phyloP scores from a whole-genome alignment of 2,329 filamentous ascomycete genomes.

The Curvularia lunata region DNA sequence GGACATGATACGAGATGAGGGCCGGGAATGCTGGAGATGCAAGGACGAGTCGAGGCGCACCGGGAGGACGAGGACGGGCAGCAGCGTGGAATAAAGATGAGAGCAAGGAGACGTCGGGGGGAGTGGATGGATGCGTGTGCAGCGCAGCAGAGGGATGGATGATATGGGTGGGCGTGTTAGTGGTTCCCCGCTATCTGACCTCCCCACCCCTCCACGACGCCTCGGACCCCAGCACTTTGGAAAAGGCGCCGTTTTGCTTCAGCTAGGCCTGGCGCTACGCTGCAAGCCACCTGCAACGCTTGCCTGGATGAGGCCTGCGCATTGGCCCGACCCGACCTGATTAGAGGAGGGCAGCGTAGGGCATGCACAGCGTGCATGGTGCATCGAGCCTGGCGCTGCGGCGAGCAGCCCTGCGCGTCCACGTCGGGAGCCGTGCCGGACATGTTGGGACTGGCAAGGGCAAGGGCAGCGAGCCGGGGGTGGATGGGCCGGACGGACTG shows the following conservation, averaged over 20 bases:
- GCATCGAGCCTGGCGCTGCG: conserved; percentile 7
- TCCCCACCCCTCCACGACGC: conserved; percentile 22
- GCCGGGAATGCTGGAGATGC: conserved; percentile 15
- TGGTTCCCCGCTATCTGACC: conserved; percentile 38
- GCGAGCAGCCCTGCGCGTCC: too few relatives aligned
- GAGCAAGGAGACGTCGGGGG: conserved; percentile 23
- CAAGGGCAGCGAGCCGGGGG: background rate
- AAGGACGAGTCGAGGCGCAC: conserved; percentile 19
- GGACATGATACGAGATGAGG: conserved; percentile 18
- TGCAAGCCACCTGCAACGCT: conserved; percentile 43
- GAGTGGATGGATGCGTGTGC: conserved; percentile 30
- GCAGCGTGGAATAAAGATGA: conserved; percentile 12
- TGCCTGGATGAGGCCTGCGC: conserved; percentile 24
- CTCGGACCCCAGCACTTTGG: conserved; percentile 23
- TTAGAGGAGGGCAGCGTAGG: background rate
- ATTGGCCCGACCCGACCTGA: conserved; percentile 23
- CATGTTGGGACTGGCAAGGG: too few relatives aligned
- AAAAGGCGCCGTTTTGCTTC: conserved; percentile 41
- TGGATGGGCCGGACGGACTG: conserved; percentile 14
- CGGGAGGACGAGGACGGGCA: conserved; percentile 24
- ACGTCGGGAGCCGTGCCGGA: too few relatives aligned
- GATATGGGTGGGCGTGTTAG: conserved; percentile 31
- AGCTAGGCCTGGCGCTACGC: conserved; percentile 31
- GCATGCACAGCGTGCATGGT: too few relatives aligned
- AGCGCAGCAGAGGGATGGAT: conserved; percentile 37